These are phyloP conservation scores for Coprinellus micaceus DNA, from an alignment of 768 basidiomycete species.

Conservation along the genomic window DNA sequence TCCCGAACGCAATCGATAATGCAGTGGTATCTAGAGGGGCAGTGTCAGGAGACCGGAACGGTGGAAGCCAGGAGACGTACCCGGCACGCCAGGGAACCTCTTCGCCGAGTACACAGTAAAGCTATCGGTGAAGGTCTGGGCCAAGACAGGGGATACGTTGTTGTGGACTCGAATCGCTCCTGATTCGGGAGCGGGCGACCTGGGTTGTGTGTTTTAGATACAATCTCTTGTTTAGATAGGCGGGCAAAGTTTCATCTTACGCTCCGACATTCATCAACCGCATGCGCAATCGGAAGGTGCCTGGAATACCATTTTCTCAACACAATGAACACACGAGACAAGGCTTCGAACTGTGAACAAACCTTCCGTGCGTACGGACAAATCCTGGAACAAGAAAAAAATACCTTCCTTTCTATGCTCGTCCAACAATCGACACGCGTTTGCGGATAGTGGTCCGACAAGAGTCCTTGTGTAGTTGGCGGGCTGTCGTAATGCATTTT, in stretches of 20 bases:
- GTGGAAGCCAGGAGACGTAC: slow-evolving; percentile 35
- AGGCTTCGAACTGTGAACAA: slow-evolving; percentile 10
- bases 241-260: slow-evolving; percentile 67
- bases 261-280: slow-evolving; percentile 87
- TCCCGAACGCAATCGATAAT: slow-evolving; percentile 82
- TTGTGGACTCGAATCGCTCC: slow-evolving; percentile 65
- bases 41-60: background rate
- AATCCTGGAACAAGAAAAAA: slow-evolving; percentile 93
- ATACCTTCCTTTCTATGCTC: slow-evolving; percentile 84
- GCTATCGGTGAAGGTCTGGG: slow-evolving; percentile 77
- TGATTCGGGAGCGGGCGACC: slow-evolving; percentile 69
- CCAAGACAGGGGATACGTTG: slow-evolving; percentile 70
- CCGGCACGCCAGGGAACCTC: slow-evolving; percentile 91
- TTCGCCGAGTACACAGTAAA: slow-evolving; percentile 92
- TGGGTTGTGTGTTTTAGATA: slow-evolving; percentile 24
- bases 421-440: slow-evolving; percentile 80
- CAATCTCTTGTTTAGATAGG: slow-evolving; percentile 2
- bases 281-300: slow-evolving; percentile 81
- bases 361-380: slow-evolving; percentile 93
- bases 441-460: slow-evolving; percentile 84
- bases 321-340: background rate
- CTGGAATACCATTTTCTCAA: slow-evolving; percentile 32
- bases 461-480: slow-evolving; percentile 77
- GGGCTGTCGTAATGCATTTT: slow-evolving; percentile 5
- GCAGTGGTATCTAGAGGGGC: slow-evolving; percentile 70